These are phyloP conservation scores for Sporormia fimetaria DNA, from an alignment of 495 filamentous ascomycete genomes.

Conservation along the genomic window DNA sequence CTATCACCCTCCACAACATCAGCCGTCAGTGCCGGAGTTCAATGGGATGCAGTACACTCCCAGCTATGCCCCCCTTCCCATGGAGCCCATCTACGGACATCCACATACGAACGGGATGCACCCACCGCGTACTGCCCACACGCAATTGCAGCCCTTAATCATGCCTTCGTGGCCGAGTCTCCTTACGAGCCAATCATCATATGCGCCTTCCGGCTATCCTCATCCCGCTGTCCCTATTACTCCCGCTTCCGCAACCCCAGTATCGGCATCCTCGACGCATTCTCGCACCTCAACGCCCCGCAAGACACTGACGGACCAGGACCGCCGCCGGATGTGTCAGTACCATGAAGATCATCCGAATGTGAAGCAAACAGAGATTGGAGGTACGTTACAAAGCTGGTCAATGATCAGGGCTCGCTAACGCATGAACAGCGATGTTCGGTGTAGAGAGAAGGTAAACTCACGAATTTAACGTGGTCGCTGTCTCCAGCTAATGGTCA, in stretches of 20 bases:
- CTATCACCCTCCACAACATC: slow-evolving; percentile 31
- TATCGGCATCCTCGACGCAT: slow-evolving; percentile 36
- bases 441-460: slow-evolving; percentile 94
- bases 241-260: slow-evolving; percentile 32
- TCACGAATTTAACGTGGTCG: slow-evolving; percentile 3
- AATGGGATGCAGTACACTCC: slow-evolving; percentile 35
- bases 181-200: slow-evolving; percentile 40
- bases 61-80: slow-evolving; percentile 32
- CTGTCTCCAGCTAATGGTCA: slow-evolving; percentile 16
- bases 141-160: slow-evolving; percentile 39
- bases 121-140: slow-evolving; percentile 34
- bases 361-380: slow-evolving; percentile 97
- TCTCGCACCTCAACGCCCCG: slow-evolving; percentile 52
- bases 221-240: slow-evolving; percentile 33
- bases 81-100: slow-evolving; percentile 38
- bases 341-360: slow-evolving; percentile 90
- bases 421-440: slow-evolving; percentile 59
- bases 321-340: slow-evolving; percentile 85
- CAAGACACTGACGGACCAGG: slow-evolving; percentile 85
- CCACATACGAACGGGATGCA: slow-evolving; percentile 30
- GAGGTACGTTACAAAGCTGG: slow-evolving; percentile 47
- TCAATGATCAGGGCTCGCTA: slow-evolving; percentile 14
- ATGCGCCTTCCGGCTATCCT: slow-evolving; percentile 30
- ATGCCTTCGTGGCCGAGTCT: slow-evolving; percentile 45
- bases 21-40: slow-evolving; percentile 38